phyloP scores from a whole-genome alignment of 768 basidiomycete species.

The Xanthoconium purpureum region DNA sequence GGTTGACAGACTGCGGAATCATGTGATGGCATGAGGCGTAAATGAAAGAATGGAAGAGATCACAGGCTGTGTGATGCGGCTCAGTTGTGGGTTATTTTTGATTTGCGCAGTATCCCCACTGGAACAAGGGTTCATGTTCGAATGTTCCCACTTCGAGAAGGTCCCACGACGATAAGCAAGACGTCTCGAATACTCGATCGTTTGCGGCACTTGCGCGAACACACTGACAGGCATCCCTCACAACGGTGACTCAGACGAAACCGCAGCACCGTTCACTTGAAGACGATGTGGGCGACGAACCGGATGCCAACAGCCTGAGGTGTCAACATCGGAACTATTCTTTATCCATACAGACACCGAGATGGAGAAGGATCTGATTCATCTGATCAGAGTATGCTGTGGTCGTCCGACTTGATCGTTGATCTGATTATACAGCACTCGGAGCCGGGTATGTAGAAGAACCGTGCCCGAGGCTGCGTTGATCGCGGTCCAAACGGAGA shows the following conservation, averaged over 20 bases:
- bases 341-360: conserved; percentile 21
- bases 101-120: too few species aligned
- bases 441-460: too few species aligned
- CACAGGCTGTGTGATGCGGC: too few species aligned
- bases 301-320: conserved; percentile 28
- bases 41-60: too few species aligned
- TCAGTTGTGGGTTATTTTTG: too few species aligned
- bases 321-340: conserved; percentile 25
- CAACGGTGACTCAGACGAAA: conserved; percentile 27
- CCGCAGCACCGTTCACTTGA: conserved; percentile 20
- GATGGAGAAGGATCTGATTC: conserved; percentile 6
- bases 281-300: conserved; percentile 34
- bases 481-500: conserved; percentile 14
- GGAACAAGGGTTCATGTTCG: too few species aligned
- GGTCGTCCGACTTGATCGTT: conserved; percentile 14
- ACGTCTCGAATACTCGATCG: conserved; percentile 16
- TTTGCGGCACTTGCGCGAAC: conserved; percentile 19
- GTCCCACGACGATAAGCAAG: conserved; percentile 23
- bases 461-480: too few species aligned
- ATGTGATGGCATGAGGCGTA: conserved; percentile 3
- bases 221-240: conserved; percentile 22
- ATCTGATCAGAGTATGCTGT: conserved; percentile 13
- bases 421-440: too few species aligned
- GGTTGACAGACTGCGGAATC: too few species aligned
- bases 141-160: too few species aligned